Percentiles rank a stretch among this genome's conserved stretches.
Conservation (phyloP, 192 early-diverging fungal genomes). For the Helicostylum pulchrum region DNA sequence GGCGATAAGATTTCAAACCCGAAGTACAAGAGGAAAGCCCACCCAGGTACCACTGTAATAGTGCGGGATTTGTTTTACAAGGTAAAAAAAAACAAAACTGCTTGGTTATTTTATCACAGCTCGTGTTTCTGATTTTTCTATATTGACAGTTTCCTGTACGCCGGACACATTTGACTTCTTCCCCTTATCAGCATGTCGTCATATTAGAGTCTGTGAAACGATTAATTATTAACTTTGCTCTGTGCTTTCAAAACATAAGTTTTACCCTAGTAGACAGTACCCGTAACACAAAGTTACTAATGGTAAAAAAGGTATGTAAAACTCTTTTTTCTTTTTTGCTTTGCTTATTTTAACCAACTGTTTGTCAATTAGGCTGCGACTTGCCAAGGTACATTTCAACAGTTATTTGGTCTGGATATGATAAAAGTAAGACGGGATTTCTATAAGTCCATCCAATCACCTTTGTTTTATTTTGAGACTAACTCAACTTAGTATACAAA, state of each 20-base stretch:
- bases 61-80: slow-evolving; percentile 69
- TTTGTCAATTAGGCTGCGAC: slow-evolving; percentile 30
- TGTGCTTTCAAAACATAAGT: slow-evolving; percentile 38
- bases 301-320: slow-evolving; percentile 32
- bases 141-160: slow-evolving; percentile 54
- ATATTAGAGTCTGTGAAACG: slow-evolving; percentile 46
- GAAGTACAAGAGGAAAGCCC: slow-evolving; percentile 8
- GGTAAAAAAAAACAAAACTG: too few species aligned
- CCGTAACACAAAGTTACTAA: slow-evolving; percentile 34
- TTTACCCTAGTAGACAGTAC: slow-evolving; percentile 40
- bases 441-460: not conserved
- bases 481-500: not conserved
- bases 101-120: not conserved
- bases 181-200: not conserved
- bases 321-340: slow-evolving; percentile 36
- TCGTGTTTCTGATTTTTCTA: not conserved
- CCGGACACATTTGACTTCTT: slow-evolving; percentile 36
- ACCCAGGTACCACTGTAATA: slow-evolving; percentile 56
- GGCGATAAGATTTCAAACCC: slow-evolving; percentile 37
- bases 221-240: slow-evolving; percentile 46
- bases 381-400: slow-evolving; percentile 34
- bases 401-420: slow-evolving; percentile 49
- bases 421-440: slow-evolving; percentile 30
- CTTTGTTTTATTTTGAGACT: not conserved
- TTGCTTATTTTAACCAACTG: slow-evolving; percentile 14